Evolutionary conservation across 2,329 filamentous ascomycete genomes (phyloP).

Genomic region (Aspergillus proliferans): DNA sequence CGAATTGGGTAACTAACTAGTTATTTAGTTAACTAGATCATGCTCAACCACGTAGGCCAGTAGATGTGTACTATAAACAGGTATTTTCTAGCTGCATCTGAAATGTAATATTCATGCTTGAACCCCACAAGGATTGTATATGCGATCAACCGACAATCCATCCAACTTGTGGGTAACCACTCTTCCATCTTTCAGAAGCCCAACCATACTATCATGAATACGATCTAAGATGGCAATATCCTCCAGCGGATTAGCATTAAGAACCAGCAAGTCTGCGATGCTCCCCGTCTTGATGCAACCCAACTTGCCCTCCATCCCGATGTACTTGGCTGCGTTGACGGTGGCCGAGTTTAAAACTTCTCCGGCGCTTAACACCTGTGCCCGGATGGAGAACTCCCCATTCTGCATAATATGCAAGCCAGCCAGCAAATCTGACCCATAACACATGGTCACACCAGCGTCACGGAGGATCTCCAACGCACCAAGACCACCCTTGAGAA

Average conservation of each 20-base stretch:
- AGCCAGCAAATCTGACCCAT: slow-evolving; percentile 49
- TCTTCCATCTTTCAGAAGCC: slow-evolving; percentile 51
- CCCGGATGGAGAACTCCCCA: slow-evolving; percentile 42
- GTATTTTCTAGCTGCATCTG: too few species aligned
- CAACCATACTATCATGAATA: slow-evolving; percentile 42
- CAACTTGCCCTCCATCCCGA: slow-evolving; percentile 41
- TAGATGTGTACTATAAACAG: too few species aligned
- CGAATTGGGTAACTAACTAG: neutral
- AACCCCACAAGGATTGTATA: neutral
- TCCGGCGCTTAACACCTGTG: slow-evolving; percentile 32
- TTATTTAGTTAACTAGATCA: neutral
- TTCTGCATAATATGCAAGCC: slow-evolving; percentile 41
- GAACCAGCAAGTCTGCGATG: slow-evolving; percentile 47
- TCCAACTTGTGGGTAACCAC: slow-evolving; percentile 20
- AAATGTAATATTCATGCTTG: neutral
- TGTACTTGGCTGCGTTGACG: slow-evolving; percentile 45
- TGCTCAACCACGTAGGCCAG: too few species aligned
- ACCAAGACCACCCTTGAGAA: slow-evolving; percentile 41
- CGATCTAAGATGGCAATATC: slow-evolving; percentile 47
- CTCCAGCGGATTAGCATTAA: slow-evolving; percentile 48
- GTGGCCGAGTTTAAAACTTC: slow-evolving; percentile 47
- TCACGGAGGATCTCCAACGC: slow-evolving; percentile 43
- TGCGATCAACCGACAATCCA: slow-evolving; percentile 1
- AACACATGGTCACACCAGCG: slow-evolving; percentile 50
- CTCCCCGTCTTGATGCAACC: slow-evolving; percentile 46